Evolutionary conservation across 2,329 filamentous ascomycete species (phyloP).

Genomic region (Fusarium tricinctum): DNA sequence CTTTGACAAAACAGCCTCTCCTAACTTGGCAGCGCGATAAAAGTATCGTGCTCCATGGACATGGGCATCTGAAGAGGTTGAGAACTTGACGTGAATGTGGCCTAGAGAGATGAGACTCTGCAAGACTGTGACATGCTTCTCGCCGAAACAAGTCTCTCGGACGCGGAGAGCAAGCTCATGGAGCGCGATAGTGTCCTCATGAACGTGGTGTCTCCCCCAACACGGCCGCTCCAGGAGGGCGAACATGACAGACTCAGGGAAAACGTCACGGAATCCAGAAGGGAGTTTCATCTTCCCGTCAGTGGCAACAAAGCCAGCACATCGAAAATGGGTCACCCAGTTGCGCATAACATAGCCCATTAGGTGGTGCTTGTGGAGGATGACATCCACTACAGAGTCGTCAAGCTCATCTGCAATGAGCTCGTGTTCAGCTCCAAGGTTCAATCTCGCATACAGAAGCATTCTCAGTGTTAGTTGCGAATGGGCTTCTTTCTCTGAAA

Average conservation of each 20-base stretch:
- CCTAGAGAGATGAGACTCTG: slow-evolving; percentile 57
- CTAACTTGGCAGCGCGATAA: slow-evolving; percentile 54
- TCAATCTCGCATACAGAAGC: slow-evolving; percentile 54
- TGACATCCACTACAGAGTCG: slow-evolving; percentile 44
- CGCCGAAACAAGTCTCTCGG: slow-evolving; percentile 54
- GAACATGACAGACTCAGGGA: slow-evolving; percentile 56
- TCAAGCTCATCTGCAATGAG: slow-evolving; percentile 34
- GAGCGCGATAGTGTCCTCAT: slow-evolving; percentile 46
- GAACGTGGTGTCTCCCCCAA: slow-evolving; percentile 48
- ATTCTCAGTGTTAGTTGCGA: slow-evolving; percentile 53
- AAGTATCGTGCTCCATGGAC: slow-evolving; percentile 52
- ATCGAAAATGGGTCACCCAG: slow-evolving; percentile 56
- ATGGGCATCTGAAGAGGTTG: slow-evolving; percentile 38
- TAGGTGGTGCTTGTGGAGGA: slow-evolving; percentile 50
- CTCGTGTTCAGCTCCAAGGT: slow-evolving; percentile 49
- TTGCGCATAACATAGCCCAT: slow-evolving; percentile 55
- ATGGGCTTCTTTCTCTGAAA: slow-evolving; percentile 54
- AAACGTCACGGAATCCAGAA: slow-evolving; percentile 54
- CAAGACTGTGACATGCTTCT: slow-evolving; percentile 54
- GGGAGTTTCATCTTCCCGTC: slow-evolving; percentile 51
- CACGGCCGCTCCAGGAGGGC: slow-evolving; percentile 53
- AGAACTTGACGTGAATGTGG: slow-evolving; percentile 49
- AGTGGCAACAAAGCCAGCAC: slow-evolving; percentile 50
- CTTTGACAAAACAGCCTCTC: slow-evolving; percentile 52
- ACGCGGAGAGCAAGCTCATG: slow-evolving; percentile 55